A percentile compares a stretch with the other conserved stretches of the same genome.
Evolutionary conservation across 2,329 filamentous ascomycete species (phyloP).

Genomic region (Neopestalotiopsis sp.): DNA sequence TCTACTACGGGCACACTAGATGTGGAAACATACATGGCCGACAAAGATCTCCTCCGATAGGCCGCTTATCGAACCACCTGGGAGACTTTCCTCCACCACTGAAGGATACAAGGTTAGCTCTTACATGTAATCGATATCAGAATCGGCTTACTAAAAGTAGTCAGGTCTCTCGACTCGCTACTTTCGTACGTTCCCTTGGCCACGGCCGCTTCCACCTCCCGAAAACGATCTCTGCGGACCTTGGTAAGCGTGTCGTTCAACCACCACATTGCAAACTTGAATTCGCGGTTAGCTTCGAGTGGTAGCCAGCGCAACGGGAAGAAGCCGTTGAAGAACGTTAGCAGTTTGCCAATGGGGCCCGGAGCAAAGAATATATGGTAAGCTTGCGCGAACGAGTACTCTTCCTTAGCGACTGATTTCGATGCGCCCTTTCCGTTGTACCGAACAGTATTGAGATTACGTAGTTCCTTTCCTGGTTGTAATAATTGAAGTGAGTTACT

Average conservation of each 20-base stretch:
- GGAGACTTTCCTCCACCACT: constrained; percentile 22
- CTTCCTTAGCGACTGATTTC: too few relatives aligned
- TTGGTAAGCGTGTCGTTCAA: constrained; percentile 18
- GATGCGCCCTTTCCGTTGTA: neutral
- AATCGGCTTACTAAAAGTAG: constrained; percentile 19
- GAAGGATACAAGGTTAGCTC: neutral
- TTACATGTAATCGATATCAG: neutral
- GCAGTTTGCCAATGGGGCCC: constrained; percentile 16
- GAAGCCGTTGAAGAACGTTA: constrained; percentile 23
- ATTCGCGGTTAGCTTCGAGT: constrained; percentile 23
- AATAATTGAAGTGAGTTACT: neutral
- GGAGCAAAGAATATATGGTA: constrained; percentile 23
- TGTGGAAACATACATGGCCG: constrained; percentile 17
- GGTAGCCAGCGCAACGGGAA: constrained; percentile 26
- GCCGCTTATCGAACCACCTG: constrained; percentile 23
- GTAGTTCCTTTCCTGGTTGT: neutral
- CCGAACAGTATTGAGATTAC: neutral
- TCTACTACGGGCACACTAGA: neutral
- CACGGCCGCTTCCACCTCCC: neutral
- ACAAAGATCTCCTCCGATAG: constrained; percentile 22
- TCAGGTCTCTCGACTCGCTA: constrained; percentile 20
- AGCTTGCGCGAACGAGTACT: constrained; percentile 23
- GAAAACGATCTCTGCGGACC: neutral
- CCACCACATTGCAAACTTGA: constrained; percentile 24
- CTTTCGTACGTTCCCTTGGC: constrained; percentile 16